Evolutionary conservation across 2,329 filamentous ascomycete genomes (phyloP).

Genomic region (Alternaria gaisen): DNA sequence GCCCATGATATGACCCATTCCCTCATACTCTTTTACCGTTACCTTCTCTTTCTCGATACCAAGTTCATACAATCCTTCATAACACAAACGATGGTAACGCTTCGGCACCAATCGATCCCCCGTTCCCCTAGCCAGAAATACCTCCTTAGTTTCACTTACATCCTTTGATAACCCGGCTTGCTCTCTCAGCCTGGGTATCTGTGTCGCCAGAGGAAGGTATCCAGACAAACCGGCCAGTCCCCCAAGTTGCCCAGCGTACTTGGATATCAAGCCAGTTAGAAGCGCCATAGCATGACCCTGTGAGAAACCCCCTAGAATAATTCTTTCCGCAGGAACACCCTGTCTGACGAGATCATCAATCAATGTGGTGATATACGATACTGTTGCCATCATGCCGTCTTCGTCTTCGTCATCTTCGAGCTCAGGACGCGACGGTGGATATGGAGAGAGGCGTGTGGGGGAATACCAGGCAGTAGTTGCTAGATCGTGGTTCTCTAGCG

Average conservation of each 20-base stretch:
- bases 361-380: constrained; percentile 53
- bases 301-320: constrained; percentile 60
- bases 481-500: constrained; percentile 57
- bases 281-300: constrained; percentile 59
- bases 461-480: constrained; percentile 59
- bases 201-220: constrained; percentile 56
- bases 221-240: constrained; percentile 57
- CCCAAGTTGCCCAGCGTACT: constrained; percentile 53
- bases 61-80: constrained; percentile 52
- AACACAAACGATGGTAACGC: constrained; percentile 53
- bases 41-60: constrained; percentile 52
- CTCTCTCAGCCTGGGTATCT: constrained; percentile 52
- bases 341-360: constrained; percentile 54
- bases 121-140: constrained; percentile 59
- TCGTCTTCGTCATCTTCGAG: constrained; percentile 59
- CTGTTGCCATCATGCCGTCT: constrained; percentile 52
- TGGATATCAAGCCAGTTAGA: constrained; percentile 54
- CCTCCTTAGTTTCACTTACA: constrained; percentile 48
- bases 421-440: constrained; percentile 53
- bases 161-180: constrained; percentile 46
- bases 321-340: constrained; percentile 54
- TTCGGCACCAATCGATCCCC: constrained; percentile 60
- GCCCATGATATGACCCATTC: constrained; percentile 57
- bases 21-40: constrained; percentile 58
- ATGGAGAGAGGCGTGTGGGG: constrained; percentile 53